Conservation (phyloP, 306 rosid species). For the Delonix regia region DNA sequence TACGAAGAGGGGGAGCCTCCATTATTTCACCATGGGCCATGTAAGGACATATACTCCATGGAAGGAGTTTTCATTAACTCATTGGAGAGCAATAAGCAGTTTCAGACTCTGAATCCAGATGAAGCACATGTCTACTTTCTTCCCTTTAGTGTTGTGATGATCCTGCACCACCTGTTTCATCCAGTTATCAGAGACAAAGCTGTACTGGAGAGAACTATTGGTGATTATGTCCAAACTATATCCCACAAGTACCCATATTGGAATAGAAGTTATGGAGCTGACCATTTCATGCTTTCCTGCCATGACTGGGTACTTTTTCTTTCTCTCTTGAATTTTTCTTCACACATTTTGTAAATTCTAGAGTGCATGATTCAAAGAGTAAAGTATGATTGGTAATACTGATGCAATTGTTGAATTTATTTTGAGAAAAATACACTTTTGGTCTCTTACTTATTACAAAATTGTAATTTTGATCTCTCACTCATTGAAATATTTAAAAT, state of each 20-base stretch:
- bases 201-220: slow-evolving; percentile 56
- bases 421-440: no score
- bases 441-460: no score
- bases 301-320: slow-evolving; percentile 65
- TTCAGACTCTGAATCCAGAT: slow-evolving; percentile 53
- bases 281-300: slow-evolving; percentile 70
- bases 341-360: neutral
- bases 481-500: no score
- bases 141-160: slow-evolving; percentile 70
- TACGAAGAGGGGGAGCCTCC: slow-evolving; percentile 73
- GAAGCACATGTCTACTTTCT: slow-evolving; percentile 65
- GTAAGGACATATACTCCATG: slow-evolving; percentile 68
- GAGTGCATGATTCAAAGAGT: neutral
- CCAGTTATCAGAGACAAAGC: slow-evolving; percentile 63
- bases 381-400: neutral
- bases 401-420: no score
- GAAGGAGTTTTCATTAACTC: slow-evolving; percentile 66
- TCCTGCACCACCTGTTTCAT: slow-evolving; percentile 55
- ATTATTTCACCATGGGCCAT: slow-evolving; percentile 64
- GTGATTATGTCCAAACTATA: slow-evolving; percentile 55
- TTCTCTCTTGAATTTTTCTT: neutral
- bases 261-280: slow-evolving; percentile 76
- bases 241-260: slow-evolving; percentile 58
- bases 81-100: slow-evolving; percentile 48
- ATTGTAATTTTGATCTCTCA: no score